phyloP scores from a whole-genome alignment of 2,329 filamentous ascomycete species.

The Claviceps sp. region DNA sequence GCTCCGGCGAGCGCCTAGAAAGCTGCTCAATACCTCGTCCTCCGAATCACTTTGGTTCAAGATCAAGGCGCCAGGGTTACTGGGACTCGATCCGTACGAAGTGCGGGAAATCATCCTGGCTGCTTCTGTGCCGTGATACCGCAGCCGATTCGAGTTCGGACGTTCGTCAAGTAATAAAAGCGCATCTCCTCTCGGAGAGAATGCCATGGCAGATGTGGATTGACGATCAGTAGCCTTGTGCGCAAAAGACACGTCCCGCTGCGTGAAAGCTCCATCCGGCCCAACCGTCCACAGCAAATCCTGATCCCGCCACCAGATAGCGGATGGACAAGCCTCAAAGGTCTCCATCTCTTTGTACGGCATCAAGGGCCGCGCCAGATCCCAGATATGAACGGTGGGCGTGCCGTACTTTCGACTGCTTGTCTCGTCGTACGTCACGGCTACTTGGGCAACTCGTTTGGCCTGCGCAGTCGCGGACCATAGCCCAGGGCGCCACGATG shows the following conservation, averaged over 20 bases:
- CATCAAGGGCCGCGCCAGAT: conserved; percentile 52
- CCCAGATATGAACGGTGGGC: conserved; percentile 51
- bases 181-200: conserved; percentile 45
- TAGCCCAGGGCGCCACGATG: conserved; percentile 50
- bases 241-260: conserved; percentile 52
- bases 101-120: conserved; percentile 22
- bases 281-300: conserved; percentile 55
- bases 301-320: conserved; percentile 49
- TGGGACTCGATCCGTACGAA: conserved; percentile 35
- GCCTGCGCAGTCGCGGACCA: conserved; percentile 53
- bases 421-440: conserved; percentile 47
- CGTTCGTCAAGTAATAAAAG: conserved; percentile 51
- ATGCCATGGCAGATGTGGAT: conserved; percentile 46
- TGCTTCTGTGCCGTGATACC: conserved; percentile 24
- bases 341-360: conserved; percentile 53
- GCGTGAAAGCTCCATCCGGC: conserved; percentile 46
- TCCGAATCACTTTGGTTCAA: conserved; percentile 51
- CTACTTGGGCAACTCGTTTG: conserved; percentile 46
- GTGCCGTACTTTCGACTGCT: conserved; percentile 41
- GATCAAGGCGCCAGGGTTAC: conserved; percentile 36
- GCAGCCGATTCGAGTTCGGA: conserved; percentile 27
- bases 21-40: conserved; percentile 48
- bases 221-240: conserved; percentile 50
- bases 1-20: conserved; percentile 35
- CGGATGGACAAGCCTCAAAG: conserved; percentile 43